phyloP scores from a whole-genome alignment of 176 grass and related monocot genomes.

The Eleusine coracana region DNA sequence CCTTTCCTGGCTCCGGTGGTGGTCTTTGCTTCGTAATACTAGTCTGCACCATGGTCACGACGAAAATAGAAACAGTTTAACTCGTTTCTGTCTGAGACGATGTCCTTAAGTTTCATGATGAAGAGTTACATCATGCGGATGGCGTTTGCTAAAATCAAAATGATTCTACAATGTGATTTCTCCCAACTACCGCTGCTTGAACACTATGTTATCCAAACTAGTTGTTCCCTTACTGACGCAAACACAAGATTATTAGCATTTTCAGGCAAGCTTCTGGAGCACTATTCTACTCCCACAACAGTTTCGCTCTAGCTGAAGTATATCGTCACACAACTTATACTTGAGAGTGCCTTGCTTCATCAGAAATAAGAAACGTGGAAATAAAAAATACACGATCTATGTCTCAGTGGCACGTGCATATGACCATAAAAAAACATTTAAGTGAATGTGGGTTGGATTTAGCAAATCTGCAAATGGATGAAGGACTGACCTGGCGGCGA shows the following conservation, averaged over 20 bases:
- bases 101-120: background rate
- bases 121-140: background rate
- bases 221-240: no score
- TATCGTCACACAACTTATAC: background rate
- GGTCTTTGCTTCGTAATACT: no score
- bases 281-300: background rate
- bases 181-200: background rate
- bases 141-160: background rate
- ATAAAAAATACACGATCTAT: no score
- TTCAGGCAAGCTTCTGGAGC: no score
- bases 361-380: background rate
- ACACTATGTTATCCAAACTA: background rate
- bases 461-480: no score
- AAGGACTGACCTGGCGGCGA: slow-evolving; percentile 55
- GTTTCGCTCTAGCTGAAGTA: background rate
- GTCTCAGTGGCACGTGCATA: background rate
- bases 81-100: background rate
- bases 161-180: background rate
- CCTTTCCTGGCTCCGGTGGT: no score
- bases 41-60: background rate
- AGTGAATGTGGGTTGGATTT: background rate
- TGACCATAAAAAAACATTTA: background rate
- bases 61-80: no score
- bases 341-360: background rate
- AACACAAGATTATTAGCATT: no score